Conservation (phyloP, 2,329 filamentous ascomycete genomes). For the Trichoderma afroharzianum region DNA sequence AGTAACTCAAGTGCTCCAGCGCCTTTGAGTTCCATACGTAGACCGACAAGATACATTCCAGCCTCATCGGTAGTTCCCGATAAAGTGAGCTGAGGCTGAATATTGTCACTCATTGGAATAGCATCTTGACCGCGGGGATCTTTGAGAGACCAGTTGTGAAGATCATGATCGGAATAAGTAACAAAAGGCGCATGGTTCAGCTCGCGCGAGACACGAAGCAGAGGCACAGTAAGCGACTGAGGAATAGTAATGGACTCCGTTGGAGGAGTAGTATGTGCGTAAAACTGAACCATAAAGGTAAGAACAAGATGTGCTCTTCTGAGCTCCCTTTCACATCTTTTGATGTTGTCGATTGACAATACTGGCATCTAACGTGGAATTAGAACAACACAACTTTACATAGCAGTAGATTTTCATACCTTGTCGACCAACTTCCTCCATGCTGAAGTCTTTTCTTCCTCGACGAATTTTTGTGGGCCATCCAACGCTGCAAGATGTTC, state of each 20-base stretch:
- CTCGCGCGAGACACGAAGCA: not conserved
- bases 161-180: not conserved
- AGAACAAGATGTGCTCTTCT: not conserved
- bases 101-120: not conserved
- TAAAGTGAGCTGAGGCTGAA: not conserved
- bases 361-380: not conserved
- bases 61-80: not conserved
- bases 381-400: not conserved
- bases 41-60: not conserved
- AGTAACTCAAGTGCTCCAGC: not conserved
- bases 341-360: not conserved
- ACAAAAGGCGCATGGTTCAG: not conserved
- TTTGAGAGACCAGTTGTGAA: not conserved
- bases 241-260: not conserved
- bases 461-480: not conserved
- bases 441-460: not conserved
- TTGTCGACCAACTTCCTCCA: not conserved
- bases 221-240: not conserved
- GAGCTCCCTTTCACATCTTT: not conserved
- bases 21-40: not conserved
- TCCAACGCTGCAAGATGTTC: not conserved
- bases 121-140: rapidly evolving
- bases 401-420: not conserved
- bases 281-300: not conserved
- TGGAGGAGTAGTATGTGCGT: not conserved